Conservation (phyloP, 2,329 filamentous ascomycete species). For the Pseudocercospora crystallina region DNA sequence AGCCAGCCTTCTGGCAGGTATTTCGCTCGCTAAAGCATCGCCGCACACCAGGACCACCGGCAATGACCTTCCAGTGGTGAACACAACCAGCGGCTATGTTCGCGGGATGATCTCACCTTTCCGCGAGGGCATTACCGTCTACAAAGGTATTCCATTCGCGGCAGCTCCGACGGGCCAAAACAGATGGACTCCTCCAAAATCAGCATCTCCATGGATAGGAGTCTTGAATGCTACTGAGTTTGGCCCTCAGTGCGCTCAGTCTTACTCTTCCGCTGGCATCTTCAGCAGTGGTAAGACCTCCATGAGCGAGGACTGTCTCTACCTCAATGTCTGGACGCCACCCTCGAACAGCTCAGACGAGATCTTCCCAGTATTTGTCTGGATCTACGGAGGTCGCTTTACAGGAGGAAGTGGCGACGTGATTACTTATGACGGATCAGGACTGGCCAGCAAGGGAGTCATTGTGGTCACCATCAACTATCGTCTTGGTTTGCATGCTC, state of each 20-base stretch:
- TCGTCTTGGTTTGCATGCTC: neutral
- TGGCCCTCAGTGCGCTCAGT: slow-evolving; percentile 2
- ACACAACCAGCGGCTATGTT: slow-evolving; percentile 1
- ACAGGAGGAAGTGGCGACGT: neutral
- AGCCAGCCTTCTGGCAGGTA: neutral
- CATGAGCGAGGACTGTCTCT: neutral
- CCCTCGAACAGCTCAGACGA: neutral
- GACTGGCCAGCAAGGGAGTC: neutral
- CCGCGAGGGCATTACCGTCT: neutral
- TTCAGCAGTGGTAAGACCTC: neutral
- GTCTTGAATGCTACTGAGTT: slow-evolving; percentile 5
- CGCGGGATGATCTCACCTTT: neutral
- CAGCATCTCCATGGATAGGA: neutral
- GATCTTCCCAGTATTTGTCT: neutral
- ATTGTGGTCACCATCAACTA: slow-evolving; percentile 1
- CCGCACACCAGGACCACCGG: neutral
- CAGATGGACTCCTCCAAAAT: neutral
- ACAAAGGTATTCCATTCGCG: neutral
- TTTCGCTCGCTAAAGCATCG: neutral
- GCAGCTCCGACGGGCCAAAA: neutral
- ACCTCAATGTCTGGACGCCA: slow-evolving; percentile 1
- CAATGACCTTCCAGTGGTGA: neutral
- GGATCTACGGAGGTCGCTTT: neutral
- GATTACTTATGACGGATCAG: neutral
- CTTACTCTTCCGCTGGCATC: neutral